Evolutionary conservation across 208 protist species (phyloP).

Genomic region (Herpetomonas tarakana): DNA sequence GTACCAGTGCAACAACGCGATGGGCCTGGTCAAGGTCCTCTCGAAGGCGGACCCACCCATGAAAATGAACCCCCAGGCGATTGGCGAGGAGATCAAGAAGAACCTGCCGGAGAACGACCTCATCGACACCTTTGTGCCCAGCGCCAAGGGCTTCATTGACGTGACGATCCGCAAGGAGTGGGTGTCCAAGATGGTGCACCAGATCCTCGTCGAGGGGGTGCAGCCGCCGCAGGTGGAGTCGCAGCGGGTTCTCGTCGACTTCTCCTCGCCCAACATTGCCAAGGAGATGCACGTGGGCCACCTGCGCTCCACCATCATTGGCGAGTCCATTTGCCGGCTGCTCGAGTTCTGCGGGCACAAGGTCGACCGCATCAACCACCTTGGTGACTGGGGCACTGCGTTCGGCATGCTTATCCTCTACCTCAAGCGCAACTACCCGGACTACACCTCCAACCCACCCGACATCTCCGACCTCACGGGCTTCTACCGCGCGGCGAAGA

Average conservation of each 20-base stretch:
- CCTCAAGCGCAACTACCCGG: constrained; percentile 92
- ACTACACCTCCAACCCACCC: constrained; percentile 84
- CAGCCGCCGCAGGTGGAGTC: constrained; percentile 52
- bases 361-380: constrained; percentile 96
- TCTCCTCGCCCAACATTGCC: constrained; percentile 98
- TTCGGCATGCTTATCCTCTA: constrained; percentile 98
- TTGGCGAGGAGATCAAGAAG: constrained; percentile 85
- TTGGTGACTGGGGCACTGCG: constrained; percentile 98
- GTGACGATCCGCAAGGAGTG: constrained; percentile 72
- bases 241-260: constrained; percentile 94
- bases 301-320: constrained; percentile 98
- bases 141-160: constrained; percentile 93
- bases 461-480: constrained; percentile 92
- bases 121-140: constrained; percentile 83
- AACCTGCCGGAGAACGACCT: constrained; percentile 76
- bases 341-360: constrained; percentile 94
- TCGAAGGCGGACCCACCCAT: constrained; percentile 67
- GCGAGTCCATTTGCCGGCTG: constrained; percentile 92
- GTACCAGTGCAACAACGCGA: constrained; percentile 96
- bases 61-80: constrained; percentile 79
- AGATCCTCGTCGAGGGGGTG: constrained; percentile 64
- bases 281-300: constrained; percentile 99
- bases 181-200: constrained; percentile 40
- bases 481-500: constrained; percentile 96
- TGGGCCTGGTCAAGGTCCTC: constrained; percentile 89